Evolutionary conservation across 2,329 filamentous ascomycete species (phyloP).

Genomic region (Xylariaceae sp.): DNA sequence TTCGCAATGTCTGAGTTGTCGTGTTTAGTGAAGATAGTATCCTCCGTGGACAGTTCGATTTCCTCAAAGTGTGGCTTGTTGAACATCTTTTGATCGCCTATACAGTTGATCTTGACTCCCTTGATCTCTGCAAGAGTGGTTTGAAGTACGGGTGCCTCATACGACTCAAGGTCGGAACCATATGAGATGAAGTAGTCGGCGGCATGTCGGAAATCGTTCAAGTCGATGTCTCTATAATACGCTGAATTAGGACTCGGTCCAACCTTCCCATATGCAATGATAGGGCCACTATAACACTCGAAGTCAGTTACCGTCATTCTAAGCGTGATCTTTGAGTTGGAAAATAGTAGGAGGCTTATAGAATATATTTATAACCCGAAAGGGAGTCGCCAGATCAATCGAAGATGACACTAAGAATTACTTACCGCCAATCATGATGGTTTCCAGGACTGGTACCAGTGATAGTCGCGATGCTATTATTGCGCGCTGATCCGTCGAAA

Average conservation of each 20-base stretch:
- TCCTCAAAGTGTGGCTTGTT: slow-evolving; percentile 27
- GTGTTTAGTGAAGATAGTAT: slow-evolving; percentile 14
- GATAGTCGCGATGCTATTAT: slow-evolving; percentile 1
- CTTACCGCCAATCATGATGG: too few relatives aligned
- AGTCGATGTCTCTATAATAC: slow-evolving; percentile 25
- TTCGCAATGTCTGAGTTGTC: slow-evolving; percentile 27
- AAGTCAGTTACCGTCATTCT: neutral
- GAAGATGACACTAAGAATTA: too few relatives aligned
- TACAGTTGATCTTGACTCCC: slow-evolving; percentile 31
- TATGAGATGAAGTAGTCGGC: slow-evolving; percentile 23
- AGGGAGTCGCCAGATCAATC: too few relatives aligned
- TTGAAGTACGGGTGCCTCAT: too few relatives aligned
- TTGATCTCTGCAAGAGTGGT: neutral
- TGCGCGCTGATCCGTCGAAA: slow-evolving; percentile 3
- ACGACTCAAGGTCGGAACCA: neutral
- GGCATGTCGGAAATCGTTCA: slow-evolving; percentile 34
- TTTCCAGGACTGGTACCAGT: neutral
- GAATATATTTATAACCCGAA: too few relatives aligned
- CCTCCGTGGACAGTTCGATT: slow-evolving; percentile 10
- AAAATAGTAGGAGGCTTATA: too few relatives aligned
- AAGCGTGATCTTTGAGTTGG: too few relatives aligned
- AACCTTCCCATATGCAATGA: slow-evolving; percentile 16
- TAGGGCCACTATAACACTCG: neutral
- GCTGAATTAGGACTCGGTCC: neutral
- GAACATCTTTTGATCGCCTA: slow-evolving; percentile 24